Percentiles rank a stretch among this genome's conserved stretches.
phyloP scores from a whole-genome alignment of 495 filamentous ascomycete species.

The Paragyromitra xinjiangensis region DNA sequence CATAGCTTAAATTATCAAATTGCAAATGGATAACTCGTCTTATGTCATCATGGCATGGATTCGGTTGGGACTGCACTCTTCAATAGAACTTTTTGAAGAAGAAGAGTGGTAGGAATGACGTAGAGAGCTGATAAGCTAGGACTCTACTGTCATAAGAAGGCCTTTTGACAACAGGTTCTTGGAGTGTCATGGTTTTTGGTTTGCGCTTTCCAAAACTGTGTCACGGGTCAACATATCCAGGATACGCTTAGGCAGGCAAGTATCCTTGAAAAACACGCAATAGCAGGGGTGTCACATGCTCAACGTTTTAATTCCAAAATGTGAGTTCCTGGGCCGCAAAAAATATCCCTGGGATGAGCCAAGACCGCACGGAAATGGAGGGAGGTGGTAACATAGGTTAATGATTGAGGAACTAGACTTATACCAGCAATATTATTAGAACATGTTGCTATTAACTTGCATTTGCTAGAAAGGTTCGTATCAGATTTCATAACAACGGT shows the following conservation, averaged over 20 bases:
- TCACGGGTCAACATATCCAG: not conserved
- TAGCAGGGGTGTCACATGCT: not conserved
- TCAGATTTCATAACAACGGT: not conserved
- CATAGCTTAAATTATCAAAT: too few relatives aligned
- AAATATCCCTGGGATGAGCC: not conserved
- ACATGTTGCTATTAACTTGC: not conserved
- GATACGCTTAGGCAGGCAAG: not conserved
- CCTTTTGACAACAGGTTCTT: not conserved
- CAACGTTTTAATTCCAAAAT: conserved; percentile 1
- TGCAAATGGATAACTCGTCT: too few relatives aligned
- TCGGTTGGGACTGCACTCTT: too few relatives aligned
- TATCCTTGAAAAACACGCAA: conserved; percentile 1
- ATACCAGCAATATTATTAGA: not conserved
- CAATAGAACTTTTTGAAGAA: too few relatives aligned
- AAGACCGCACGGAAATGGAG: not conserved
- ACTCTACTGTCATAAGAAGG: not conserved
- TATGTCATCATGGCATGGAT: too few relatives aligned
- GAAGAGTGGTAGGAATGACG: not conserved
- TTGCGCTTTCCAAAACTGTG: not conserved
- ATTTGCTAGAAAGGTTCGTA: not conserved
- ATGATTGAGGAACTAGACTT: not conserved
- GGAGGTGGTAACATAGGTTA: not conserved
- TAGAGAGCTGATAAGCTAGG: not conserved
- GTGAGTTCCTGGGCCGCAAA: conserved; percentile 1
- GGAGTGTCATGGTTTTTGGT: not conserved